Conservation (phyloP, 805 yeast genomes). For the Candida cerambycidarum region DNA sequence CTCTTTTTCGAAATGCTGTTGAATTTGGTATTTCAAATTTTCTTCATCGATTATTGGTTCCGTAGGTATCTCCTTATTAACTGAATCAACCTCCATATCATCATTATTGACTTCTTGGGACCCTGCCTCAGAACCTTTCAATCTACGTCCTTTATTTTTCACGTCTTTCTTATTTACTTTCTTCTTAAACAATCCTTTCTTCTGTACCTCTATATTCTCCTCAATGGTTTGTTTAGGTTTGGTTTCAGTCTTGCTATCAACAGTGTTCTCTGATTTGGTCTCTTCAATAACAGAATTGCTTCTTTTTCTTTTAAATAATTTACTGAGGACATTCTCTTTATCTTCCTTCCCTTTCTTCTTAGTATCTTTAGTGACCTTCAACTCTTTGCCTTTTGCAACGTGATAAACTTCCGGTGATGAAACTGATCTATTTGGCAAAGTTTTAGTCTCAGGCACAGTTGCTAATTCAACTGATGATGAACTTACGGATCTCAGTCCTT, state of each 20-base stretch:
- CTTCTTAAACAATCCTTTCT: constrained; percentile 19
- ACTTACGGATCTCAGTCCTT: constrained; percentile 26
- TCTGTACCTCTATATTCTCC: constrained; percentile 5
- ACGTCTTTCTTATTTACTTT: constrained; percentile 14
- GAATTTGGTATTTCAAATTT: background rate
- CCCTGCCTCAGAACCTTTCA: constrained; percentile 12
- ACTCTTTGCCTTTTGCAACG: constrained; percentile 1
- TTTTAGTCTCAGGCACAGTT: constrained; percentile 21
- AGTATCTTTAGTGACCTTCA: background rate
- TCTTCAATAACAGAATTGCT: constrained; percentile 16
- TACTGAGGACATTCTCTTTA: constrained; percentile 41
- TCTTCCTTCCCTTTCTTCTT: constrained; percentile 19
- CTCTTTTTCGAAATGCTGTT: background rate
- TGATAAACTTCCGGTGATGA: constrained; percentile 35
- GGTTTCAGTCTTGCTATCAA: background rate
- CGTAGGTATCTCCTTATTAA: background rate
- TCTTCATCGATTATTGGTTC: constrained; percentile 4
- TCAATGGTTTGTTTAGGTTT: background rate
- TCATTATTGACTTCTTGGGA: constrained; percentile 9
- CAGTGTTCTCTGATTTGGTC: background rate
- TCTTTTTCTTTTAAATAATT: constrained; percentile 39
- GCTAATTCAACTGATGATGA: constrained; percentile 30
- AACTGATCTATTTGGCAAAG: constrained; percentile 26
- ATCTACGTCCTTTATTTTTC: constrained; percentile 15
- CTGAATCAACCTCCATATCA: constrained; percentile 7